Percentiles rank a stretch among this genome's conserved stretches.
phyloP scores from a whole-genome alignment of 345 rosid species.

The Aquilaria malaccensis region DNA sequence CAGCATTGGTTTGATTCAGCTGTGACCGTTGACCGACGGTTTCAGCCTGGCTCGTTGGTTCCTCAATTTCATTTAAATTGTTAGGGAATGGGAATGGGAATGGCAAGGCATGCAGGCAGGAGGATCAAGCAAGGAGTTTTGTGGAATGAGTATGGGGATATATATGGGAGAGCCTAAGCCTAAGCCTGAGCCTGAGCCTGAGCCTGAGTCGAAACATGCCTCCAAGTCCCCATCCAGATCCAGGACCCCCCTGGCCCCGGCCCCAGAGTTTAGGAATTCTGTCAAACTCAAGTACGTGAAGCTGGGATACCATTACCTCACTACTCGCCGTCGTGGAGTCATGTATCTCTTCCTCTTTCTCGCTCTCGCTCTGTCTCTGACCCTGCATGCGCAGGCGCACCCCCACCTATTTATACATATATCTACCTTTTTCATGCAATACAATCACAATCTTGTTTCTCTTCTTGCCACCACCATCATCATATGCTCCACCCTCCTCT shows the following conservation, averaged over 20 bases:
- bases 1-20: too few species aligned
- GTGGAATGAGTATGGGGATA: too few species aligned
- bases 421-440: slow-evolving; percentile 30
- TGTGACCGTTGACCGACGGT: too few species aligned
- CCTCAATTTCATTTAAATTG: too few species aligned
- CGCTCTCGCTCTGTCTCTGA: slow-evolving; percentile 35
- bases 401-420: slow-evolving; percentile 15
- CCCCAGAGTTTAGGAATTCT: slow-evolving; percentile 57
- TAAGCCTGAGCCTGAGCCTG: slow-evolving; percentile 18
- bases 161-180: too few species aligned
- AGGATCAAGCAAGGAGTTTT: neutral
- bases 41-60: too few species aligned
- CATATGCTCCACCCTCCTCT: slow-evolving; percentile 33
- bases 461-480: slow-evolving; percentile 15
- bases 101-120: too few species aligned
- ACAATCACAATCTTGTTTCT: slow-evolving; percentile 26
- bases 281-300: slow-evolving; percentile 59
- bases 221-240: slow-evolving; percentile 25
- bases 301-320: slow-evolving; percentile 63
- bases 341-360: slow-evolving; percentile 43
- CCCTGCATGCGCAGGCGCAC: slow-evolving; percentile 3
- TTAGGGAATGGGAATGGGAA: too few species aligned
- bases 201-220: slow-evolving; percentile 22
- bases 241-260: slow-evolving; percentile 16
- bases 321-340: slow-evolving; percentile 32